Evolutionary conservation across 768 basidiomycete species (phyloP), one percentile per base, ranked within the genome.

Genomic region (Mycena pura): DNA sequence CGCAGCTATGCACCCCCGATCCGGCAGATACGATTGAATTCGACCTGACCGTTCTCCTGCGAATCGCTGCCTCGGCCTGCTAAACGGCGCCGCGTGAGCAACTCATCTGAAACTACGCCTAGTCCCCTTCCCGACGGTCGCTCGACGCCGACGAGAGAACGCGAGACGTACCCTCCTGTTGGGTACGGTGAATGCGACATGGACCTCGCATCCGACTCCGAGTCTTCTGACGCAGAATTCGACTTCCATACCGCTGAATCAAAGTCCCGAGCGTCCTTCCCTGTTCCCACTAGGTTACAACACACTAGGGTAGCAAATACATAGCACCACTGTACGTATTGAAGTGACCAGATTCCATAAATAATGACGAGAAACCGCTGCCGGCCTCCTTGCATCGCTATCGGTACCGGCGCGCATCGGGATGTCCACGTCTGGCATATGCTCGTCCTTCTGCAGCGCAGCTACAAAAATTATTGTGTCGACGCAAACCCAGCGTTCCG

Each of bases 141-240:
- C 41, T 17, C 21, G 32, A 27, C 24, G 0, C 15, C 9, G 36
- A 53, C 62, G 8, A 48, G 5, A 39, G 50, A 52, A 45, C 62
- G 62, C 22, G 50, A 53, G 45, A 63, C 62, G 11, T 58, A 46
- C 38, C 52, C 57, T 31, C 27, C 56, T 27, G 60, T 52, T 21
- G 51, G 46, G 14, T 27, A 13, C 24, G 64, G 64, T 22, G 64
- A 66, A 40, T 62, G 64, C 57, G 64, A 66, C 48, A 66, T 66
- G 64, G 60, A 66, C 36, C 60, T 66, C 31, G 60, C 59, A 22
- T 49, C 64, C 4, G 64, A 50, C 14, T 57, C 41, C 36, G 64
- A 65, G 31, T 59, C 57, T 15, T 38, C 51, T 10, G 58, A 41
- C 29, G 46, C 40, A 4, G 39, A 31, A 3, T 15, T 14, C 38